Conservation (phyloP, 2,329 filamentous ascomycete genomes). For the Xylariaceae sp. region DNA sequence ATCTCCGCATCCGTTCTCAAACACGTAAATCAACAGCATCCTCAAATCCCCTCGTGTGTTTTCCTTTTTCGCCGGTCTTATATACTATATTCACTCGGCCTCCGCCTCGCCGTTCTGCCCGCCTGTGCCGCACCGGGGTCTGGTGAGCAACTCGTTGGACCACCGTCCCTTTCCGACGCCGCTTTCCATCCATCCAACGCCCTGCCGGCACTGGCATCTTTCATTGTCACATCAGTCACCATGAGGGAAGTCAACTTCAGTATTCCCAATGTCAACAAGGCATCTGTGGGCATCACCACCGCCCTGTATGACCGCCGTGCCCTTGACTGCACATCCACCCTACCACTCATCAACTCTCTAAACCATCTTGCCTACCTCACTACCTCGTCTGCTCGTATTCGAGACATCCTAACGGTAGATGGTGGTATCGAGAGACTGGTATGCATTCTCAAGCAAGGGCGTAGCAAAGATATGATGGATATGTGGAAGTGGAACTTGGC, state of each 20-base stretch:
- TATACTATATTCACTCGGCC: constrained; percentile 25
- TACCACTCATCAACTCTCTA: constrained; percentile 96
- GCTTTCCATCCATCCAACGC: constrained; percentile 23
- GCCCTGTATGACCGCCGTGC: constrained; percentile 96
- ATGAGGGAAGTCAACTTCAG: constrained; percentile 99
- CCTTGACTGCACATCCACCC: constrained; percentile 95
- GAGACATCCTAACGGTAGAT: constrained; percentile 97
- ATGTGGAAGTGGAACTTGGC: constrained; percentile 99
- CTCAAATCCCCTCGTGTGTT: constrained; percentile 17
- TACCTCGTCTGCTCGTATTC: constrained; percentile 93
- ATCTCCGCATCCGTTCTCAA: constrained; percentile 26
- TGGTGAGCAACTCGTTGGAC: constrained; percentile 4
- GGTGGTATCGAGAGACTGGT: constrained; percentile 94
- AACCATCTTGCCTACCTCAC: constrained; percentile 98
- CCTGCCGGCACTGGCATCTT: constrained; percentile 17
- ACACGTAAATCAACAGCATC: constrained; percentile 21
- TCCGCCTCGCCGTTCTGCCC: constrained; percentile 11
- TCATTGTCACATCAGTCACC: constrained; percentile 42
- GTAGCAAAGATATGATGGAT: constrained; percentile 98
- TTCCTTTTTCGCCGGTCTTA: constrained; percentile 21
- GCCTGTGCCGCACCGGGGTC: constrained; percentile 7
- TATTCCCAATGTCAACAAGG: constrained; percentile 99
- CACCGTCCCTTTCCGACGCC: constrained; percentile 15
- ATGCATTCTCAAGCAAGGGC: constrained; percentile 95
- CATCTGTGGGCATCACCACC: constrained; percentile 96